Evolutionary conservation across 805 yeast species (phyloP), one percentile per base, ranked within the genome.

Genomic region (Pichia phayaonensis): DNA sequence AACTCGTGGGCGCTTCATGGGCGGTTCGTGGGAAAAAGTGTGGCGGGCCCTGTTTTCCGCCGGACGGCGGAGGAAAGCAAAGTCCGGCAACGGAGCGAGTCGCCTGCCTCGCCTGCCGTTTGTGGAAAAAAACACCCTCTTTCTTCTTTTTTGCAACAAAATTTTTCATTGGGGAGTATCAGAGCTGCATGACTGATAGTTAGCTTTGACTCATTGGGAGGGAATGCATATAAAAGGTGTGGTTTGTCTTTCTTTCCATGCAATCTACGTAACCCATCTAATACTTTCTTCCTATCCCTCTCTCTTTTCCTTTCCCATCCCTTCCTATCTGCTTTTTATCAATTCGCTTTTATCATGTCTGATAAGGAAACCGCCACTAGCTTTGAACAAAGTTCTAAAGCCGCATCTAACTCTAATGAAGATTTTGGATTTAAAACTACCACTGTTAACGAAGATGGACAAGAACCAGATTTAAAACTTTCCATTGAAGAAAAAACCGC

Each of bases 401-500:
- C 11, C 4, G 21, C 40, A 16, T 21, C 27, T 4, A 31, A 31
- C 22, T 22, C 20, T 22, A 23, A 20, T 26, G 44, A 42, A 12
- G 20, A 23, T 18, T 8, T 15, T 12, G 16, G 11, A 27, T 20
- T 12, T 15, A 38, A 26, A 11, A 12, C 29, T 15, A 12, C 23
- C 11, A 26, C 4, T 8, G 8, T 24, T 4, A 23, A 18, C 20
- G 12, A 24, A 4, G 27, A 42, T n/a, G n/a, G n/a, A n/a, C n/a
- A n/a, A 24, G 3, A 5, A 24, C 24, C 44, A 31, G 48, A 44
- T 40, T 18, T 51, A 7, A 47, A 21, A 8, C 41, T 51, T 8
- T 36, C 56, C 6, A 21, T 36, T 8, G 47, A 46, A 13, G 58
- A 50, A 23, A 55, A 55, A 44, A 36, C 43, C 12, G 56, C 56